Percentiles rank a stretch among this genome's conserved stretches.
Conservation (phyloP, 2,329 filamentous ascomycete species). For the Ophiostoma triangulosporum region DNA sequence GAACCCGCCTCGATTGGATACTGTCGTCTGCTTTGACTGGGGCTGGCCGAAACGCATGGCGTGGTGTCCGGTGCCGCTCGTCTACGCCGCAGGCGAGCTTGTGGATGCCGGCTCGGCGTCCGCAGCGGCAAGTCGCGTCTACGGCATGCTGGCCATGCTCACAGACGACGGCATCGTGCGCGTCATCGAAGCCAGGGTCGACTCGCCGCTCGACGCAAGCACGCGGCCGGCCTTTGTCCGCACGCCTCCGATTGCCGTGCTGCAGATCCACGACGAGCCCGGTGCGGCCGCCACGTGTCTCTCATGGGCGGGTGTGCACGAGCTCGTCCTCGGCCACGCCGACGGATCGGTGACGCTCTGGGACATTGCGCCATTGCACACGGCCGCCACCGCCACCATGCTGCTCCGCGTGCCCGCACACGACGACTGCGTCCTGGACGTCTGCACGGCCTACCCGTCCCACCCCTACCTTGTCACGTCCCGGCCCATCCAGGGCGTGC, state of each 20-base stretch:
- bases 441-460: constrained; percentile 42
- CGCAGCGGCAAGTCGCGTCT: constrained; percentile 18
- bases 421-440: constrained; percentile 38
- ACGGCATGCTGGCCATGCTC: constrained; percentile 33
- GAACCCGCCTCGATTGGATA: constrained; percentile 17
- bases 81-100: constrained; percentile 16
- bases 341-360: constrained; percentile 44
- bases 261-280: constrained; percentile 33
- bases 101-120: not conserved
- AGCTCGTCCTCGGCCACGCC: constrained; percentile 39
- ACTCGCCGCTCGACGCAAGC: constrained; percentile 9
- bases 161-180: constrained; percentile 37
- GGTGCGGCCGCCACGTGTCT: constrained; percentile 36
- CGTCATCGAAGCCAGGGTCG: constrained; percentile 31
- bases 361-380: constrained; percentile 25
- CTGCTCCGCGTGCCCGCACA: constrained; percentile 41
- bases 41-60: constrained; percentile 36
- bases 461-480: constrained; percentile 42
- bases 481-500: constrained; percentile 38
- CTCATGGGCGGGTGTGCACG: constrained; percentile 42
- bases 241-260: constrained; percentile 28
- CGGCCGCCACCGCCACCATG: constrained; percentile 24
- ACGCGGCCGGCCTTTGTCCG: constrained; percentile 18
- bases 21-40: constrained; percentile 35
- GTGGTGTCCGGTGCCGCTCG: constrained; percentile 36